phyloP scores from a whole-genome alignment of 179 eudicot species.

The Actinidia arguta region DNA sequence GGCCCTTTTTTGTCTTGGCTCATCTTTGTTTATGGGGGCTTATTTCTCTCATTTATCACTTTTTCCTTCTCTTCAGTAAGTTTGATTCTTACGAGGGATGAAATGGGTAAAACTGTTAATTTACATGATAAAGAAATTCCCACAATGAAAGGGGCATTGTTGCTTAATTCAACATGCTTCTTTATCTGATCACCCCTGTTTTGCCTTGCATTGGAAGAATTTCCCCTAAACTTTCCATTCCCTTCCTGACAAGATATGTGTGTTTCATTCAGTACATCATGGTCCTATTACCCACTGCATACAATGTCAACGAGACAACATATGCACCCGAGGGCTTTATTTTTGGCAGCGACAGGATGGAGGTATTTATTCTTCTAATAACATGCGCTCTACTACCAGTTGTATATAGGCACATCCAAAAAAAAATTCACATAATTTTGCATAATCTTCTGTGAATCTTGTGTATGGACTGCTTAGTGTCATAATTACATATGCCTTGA shows the following conservation, averaged over 20 bases:
- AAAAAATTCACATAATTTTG: neutral
- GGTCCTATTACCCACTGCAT: slow-evolving; percentile 68
- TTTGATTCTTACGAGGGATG: neutral
- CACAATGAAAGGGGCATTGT: neutral
- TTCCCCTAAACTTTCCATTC: slow-evolving; percentile 6
- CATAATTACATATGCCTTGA: neutral
- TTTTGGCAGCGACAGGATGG: slow-evolving; percentile 57
- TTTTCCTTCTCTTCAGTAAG: neutral
- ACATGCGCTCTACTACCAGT: neutral
- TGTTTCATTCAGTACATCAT: slow-evolving; percentile 67
- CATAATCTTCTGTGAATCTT: neutral
- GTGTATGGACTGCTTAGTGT: neutral
- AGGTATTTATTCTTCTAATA: slow-evolving; percentile 47
- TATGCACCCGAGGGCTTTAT: slow-evolving; percentile 97
- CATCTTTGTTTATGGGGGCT: neutral
- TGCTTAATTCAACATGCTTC: neutral
- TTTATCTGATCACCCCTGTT: slow-evolving; percentile 2
- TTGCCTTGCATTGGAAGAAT: neutral
- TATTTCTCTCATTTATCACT: neutral
- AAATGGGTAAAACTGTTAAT: too few species aligned
- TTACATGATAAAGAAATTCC: neutral
- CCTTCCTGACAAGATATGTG: too few species aligned
- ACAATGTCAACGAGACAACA: slow-evolving; percentile 86
- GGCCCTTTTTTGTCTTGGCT: too few species aligned
- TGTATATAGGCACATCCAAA: neutral